A percentile compares a stretch with the other conserved stretches of the same genome.
Evolutionary conservation across 306 rosid species (phyloP).

Genomic region (Rosa chinensis): DNA sequence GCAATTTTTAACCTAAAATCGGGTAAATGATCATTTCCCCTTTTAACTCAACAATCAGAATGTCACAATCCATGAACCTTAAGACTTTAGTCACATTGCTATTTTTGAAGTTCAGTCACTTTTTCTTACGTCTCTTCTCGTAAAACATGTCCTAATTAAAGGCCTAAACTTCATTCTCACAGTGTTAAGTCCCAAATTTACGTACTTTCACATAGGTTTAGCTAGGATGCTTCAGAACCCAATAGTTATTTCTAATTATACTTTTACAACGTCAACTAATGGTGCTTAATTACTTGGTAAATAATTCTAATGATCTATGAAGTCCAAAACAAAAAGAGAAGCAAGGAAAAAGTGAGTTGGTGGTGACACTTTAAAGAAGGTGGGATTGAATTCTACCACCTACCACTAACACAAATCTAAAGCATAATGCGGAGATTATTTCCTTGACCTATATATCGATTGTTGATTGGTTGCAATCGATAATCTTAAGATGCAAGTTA

Average conservation of each 20-base stretch:
- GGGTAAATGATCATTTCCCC: no score
- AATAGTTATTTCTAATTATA: neutral
- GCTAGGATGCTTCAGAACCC: neutral
- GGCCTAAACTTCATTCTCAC: neutral
- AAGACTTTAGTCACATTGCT: neutral
- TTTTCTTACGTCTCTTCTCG: neutral
- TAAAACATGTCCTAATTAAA: neutral
- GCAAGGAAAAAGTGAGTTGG: neutral
- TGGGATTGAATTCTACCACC: slow-evolving; percentile 5
- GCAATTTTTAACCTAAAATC: no score
- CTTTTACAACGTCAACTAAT: neutral
- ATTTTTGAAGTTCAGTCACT: no score
- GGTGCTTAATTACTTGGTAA: neutral
- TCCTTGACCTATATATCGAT: neutral
- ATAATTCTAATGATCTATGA: neutral
- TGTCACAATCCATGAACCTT: neutral
- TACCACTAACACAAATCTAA: neutral
- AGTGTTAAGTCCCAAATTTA: neutral
- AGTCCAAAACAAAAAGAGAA: neutral
- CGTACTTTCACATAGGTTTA: neutral
- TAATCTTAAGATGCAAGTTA: neutral
- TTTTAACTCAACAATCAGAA: no score
- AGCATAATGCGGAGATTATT: neutral
- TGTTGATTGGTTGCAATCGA: neutral
- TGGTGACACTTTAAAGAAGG: neutral